Base-by-base conservation (phyloP, 2,329 filamentous ascomycete species). In the Chrysoporthe puriensis region DNA sequence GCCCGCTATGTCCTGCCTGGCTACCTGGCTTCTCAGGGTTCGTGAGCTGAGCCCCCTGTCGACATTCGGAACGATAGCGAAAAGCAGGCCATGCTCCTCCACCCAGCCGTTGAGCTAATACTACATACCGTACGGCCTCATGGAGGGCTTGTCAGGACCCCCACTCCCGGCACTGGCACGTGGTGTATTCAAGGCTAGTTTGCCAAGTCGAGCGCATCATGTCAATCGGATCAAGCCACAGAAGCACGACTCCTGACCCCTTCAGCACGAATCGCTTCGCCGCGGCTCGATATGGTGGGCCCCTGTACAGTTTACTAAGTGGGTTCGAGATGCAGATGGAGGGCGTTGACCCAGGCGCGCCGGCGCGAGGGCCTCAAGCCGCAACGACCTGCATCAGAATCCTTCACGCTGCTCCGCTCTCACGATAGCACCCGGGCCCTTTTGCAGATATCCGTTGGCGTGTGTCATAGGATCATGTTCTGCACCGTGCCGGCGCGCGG, bases 1-100 rank as follows among this genome's bases (percentile, higher is more conserved):
- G 57, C 57, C 57, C 57, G 57, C 57, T 60, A 14, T 60, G 57
- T 44, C 57, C 5, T 57, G 54, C 54, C 54, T 57, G 54, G 54
- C 54, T 57, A 40, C 32, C 54, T 40, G 14, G 16, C 54, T 18
- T 57, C 44, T 18, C 54, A 57, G 34, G 54, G 8, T 57, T 40
- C 16, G 5, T 18, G 54, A 34, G 34, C 54, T 40, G 54, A 40
- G 52, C 54, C 54, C 32, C 54, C 34, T 57, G 34, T 36, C 34
- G 32, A 34, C 4, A 4, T 54, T 54, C 21, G 21, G 32, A 40
- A 32, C 26, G 54, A 6, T 40, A 40, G n/a, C 26, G 26, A 34
- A 26, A 26, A 16, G 50, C 50, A 57, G 34, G 54, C 54, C 32
- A 14, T 40, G 54, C 6, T 36, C 54, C 32, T 40, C 32, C 32